Evolutionary conservation across 306 rosid species (phyloP).

Genomic region (Fagus crenata): DNA sequence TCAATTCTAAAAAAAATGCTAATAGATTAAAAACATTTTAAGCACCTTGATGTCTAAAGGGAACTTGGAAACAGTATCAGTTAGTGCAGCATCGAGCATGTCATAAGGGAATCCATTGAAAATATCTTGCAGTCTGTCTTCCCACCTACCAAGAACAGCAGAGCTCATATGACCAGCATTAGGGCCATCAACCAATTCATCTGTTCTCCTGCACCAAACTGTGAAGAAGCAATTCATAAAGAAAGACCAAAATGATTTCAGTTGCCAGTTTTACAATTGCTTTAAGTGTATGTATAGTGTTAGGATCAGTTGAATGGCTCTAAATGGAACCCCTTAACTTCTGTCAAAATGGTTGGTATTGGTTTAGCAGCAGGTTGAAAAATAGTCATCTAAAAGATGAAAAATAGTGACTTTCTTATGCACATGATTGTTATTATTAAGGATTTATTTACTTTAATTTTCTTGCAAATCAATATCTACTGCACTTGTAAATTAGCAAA

Average conservation of each 20-base stretch:
- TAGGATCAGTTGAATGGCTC: no score
- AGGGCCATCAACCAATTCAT: slow-evolving; percentile 85
- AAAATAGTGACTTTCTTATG: background rate
- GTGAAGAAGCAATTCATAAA: slow-evolving; percentile 16
- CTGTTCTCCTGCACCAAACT: slow-evolving; percentile 98
- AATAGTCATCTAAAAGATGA: no score
- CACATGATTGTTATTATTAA: background rate
- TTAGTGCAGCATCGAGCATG: slow-evolving; percentile 73
- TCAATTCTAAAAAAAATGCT: background rate
- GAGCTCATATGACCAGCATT: slow-evolving; percentile 66
- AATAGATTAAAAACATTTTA: background rate
- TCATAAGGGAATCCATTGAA: slow-evolving; percentile 77
- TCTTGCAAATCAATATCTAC: background rate
- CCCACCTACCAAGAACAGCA: slow-evolving; percentile 87
- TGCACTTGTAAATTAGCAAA: background rate
- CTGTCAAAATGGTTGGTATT: no score
- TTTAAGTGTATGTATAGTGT: no score
- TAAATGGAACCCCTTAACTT: no score
- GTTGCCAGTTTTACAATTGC: no score
- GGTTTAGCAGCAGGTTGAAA: no score
- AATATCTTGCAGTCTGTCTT: slow-evolving; percentile 66
- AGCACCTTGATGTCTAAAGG: slow-evolving; percentile 76
- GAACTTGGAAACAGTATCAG: slow-evolving; percentile 60
- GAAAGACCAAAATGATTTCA: background rate
- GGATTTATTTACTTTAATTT: background rate